These are phyloP conservation scores for Colletotrichum liaoningense DNA, from an alignment of 2,329 filamentous ascomycete genomes.

Conservation along the genomic window DNA sequence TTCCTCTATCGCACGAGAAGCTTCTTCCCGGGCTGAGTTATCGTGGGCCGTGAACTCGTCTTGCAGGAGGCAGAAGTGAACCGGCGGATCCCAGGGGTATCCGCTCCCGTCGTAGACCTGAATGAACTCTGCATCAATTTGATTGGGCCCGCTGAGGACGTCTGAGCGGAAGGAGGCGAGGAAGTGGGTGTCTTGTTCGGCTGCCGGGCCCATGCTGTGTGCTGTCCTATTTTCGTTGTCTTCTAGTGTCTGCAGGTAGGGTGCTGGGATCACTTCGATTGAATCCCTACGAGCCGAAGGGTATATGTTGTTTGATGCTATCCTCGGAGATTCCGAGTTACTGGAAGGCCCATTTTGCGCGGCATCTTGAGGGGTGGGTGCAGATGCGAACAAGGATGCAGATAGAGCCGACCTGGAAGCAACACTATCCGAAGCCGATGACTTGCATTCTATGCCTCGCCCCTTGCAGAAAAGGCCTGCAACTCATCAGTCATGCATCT, in stretches of 20 bases:
- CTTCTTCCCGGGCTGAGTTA: slow-evolving; percentile 48
- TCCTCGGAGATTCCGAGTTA: background rate
- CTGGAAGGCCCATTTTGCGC: background rate
- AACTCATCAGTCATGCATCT: background rate
- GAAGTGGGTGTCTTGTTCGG: slow-evolving; percentile 59
- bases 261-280: background rate
- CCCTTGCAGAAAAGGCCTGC: slow-evolving; percentile 49
- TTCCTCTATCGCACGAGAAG: slow-evolving; percentile 55
- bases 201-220: slow-evolving; percentile 56
- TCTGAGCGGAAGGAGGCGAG: slow-evolving; percentile 59
- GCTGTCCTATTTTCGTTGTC: slow-evolving; percentile 54
- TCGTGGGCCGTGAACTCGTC: slow-evolving; percentile 58
- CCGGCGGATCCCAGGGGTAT: slow-evolving; percentile 49
- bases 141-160: slow-evolving; percentile 54
- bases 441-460: slow-evolving; percentile 47
- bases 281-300: background rate
- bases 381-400: background rate
- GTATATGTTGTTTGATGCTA: background rate
- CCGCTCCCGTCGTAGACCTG: slow-evolving; percentile 52
- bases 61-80: slow-evolving; percentile 58
- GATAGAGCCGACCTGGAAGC: background rate
- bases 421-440: slow-evolving; percentile 37
- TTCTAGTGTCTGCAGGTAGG: slow-evolving; percentile 49
- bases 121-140: slow-evolving; percentile 57
- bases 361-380: background rate